phyloP scores from a whole-genome alignment of 2,329 filamentous ascomycete species.

The Epichloe sibirici region DNA sequence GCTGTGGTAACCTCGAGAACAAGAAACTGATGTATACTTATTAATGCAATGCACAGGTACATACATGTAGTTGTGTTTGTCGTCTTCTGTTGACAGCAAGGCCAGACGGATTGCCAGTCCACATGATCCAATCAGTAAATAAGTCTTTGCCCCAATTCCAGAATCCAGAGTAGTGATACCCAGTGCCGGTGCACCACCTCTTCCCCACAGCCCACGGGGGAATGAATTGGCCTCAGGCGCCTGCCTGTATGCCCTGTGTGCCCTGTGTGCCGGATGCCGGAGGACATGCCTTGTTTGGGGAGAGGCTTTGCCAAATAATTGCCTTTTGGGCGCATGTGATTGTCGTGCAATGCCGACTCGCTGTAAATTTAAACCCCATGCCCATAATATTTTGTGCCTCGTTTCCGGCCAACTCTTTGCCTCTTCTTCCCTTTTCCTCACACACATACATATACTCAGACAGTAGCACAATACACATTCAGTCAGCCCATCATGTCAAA shows the following conservation, averaged over 20 bases:
- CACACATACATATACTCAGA: neutral
- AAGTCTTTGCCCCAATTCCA: neutral
- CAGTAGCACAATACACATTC: neutral
- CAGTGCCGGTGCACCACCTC: neutral
- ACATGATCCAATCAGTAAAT: neutral
- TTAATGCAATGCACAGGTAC: no score
- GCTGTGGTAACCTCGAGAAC: neutral
- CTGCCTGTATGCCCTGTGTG: no score
- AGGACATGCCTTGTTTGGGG: neutral
- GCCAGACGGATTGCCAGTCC: neutral
- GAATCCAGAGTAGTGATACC: neutral
- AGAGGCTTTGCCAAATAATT: neutral
- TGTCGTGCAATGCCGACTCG: neutral
- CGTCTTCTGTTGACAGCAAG: neutral
- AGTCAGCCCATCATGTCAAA: slow-evolving; percentile 58
- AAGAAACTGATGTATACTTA: no score
- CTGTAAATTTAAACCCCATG: slow-evolving; percentile 1
- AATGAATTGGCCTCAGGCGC: neutral
- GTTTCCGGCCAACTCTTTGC: neutral
- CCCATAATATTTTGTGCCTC: neutral
- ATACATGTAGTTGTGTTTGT: neutral
- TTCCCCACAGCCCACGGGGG: neutral
- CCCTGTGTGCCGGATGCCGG: neutral
- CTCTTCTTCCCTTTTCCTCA: neutral
- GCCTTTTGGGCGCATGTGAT: slow-evolving; percentile 2